Percentiles rank a stretch among this genome's conserved stretches.
Conservation (phyloP, 345 rosid genomes). For the Salix arbutifolia region DNA sequence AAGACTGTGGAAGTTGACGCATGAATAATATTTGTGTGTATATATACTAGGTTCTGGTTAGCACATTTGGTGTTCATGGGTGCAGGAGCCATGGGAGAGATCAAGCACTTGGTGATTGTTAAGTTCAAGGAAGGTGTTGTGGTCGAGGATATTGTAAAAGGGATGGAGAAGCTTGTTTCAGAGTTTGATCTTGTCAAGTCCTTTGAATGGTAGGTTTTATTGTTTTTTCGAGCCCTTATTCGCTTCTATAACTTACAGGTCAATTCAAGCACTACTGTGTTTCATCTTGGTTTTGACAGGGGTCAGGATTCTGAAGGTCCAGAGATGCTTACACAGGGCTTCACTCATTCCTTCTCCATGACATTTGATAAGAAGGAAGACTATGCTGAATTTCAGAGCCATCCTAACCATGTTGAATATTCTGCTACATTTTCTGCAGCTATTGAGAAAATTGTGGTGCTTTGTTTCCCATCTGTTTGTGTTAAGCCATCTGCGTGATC, state of each 20-base stretch:
- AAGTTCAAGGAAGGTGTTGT: constrained; percentile 72
- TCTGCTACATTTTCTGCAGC: constrained; percentile 71
- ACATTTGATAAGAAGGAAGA: constrained; percentile 77
- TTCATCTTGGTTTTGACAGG: constrained; percentile 32
- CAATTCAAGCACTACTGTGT: not conserved
- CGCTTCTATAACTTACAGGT: not conserved
- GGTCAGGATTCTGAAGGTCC: constrained; percentile 74
- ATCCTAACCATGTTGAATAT: constrained; percentile 71
- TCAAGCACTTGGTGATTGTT: constrained; percentile 80
- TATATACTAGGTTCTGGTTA: constrained; percentile 11
- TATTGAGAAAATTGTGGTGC: constrained; percentile 70
- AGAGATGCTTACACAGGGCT: constrained; percentile 94
- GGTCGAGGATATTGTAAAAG: constrained; percentile 69
- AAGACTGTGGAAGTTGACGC: constrained; percentile 40
- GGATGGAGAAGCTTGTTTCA: constrained; percentile 73
- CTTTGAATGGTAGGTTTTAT: constrained; percentile 60
- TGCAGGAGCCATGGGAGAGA: constrained; percentile 42
- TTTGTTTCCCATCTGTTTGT: constrained; percentile 54
- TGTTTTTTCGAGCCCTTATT: not conserved
- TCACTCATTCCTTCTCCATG: constrained; percentile 74
- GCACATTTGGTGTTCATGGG: not conserved
- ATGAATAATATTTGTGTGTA: constrained; percentile 20
- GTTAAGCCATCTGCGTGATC: constrained; percentile 39
- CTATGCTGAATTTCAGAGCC: constrained; percentile 50
- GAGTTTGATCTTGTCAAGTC: constrained; percentile 76